Evolutionary conservation across 306 rosid genomes (phyloP).

Genomic region (Rosa persica): DNA sequence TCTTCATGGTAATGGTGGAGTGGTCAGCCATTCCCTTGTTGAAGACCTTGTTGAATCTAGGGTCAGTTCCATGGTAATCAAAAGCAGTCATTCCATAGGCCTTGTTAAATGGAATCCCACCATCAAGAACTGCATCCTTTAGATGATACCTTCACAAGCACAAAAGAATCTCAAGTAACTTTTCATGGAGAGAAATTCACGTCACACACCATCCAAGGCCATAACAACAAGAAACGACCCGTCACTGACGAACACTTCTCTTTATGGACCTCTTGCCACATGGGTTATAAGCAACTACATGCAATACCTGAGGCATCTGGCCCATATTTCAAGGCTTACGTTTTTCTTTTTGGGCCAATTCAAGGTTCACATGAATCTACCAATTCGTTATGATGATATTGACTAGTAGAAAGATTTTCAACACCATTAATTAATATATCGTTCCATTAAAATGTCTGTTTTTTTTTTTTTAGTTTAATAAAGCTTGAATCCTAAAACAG

Average conservation of each 20-base stretch:
- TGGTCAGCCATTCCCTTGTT: conserved; percentile 85
- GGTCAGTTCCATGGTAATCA: conserved; percentile 83
- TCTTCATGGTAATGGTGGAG: conserved; percentile 85
- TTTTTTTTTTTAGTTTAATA: no score
- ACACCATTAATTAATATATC: no score
- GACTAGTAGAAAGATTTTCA: no score
- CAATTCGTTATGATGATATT: no score
- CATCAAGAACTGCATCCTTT: conserved; percentile 81
- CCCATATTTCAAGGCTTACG: no score
- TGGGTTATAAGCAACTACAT: neutral
- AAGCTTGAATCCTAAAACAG: no score
- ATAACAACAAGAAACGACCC: neutral
- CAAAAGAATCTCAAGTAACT: neutral
- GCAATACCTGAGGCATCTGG: neutral
- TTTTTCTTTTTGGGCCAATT: no score
- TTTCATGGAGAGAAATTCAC: neutral
- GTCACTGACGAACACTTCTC: neutral
- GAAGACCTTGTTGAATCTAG: conserved; percentile 87
- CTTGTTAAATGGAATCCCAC: conserved; percentile 91
- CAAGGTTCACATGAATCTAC: no score
- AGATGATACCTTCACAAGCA: conserved; percentile 64
- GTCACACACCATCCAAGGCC: neutral
- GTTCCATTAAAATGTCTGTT: no score
- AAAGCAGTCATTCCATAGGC: conserved; percentile 92
- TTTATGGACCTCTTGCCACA: neutral